Evolutionary conservation across 2,329 filamentous ascomycete species (phyloP), one percentile per base, ranked within the genome.

Genomic region (Monilinia laxa): DNA sequence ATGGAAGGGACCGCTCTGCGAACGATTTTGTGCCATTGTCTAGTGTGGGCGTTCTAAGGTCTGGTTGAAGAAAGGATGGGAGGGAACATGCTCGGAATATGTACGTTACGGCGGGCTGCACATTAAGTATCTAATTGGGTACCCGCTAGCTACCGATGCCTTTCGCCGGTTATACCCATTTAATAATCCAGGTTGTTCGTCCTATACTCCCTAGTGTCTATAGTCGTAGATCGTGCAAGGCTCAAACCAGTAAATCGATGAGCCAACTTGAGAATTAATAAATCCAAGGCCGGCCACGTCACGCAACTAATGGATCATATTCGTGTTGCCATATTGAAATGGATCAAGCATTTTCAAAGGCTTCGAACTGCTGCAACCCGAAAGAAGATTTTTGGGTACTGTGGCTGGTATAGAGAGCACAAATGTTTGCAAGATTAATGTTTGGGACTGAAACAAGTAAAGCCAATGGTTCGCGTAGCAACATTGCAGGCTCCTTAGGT

Each of bases 21-120:
- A 42, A 42, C 35, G 45, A 31, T 18, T 51, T 20, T 53, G 35
- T 0, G 45, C 38, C 63, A 65, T 65, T n/a, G 12, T 65, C 25
- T 31, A 52, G 12, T n/a, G 23, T 6, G 23, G 18, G 51, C 51
- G 47, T 53, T n/a, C 63, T 55, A 40, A 65, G 47, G 35, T 60
- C n/a, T 65, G 20, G 35, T 20, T 65, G 63, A 65, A 65, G 63
- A 53, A 53, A 65, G 63, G 53, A 51, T 52, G 35, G 23, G 35
- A 25, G 18, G 16, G 11, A 47, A 11, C 45, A 53, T 65, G 20
- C 31, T 31, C 23, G 35, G 31, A 45, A 60, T 60, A 65, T 60
- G 63, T 53, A 65, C 23, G 14, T 58, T 31, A 49, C 20, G 23
- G 25, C 35, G 20, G 35, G 11, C 47, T 47, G 47, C 47, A 45